Percentiles rank a stretch among this genome's conserved stretches.
Conservation (phyloP, 495 filamentous ascomycete genomes). For the Penicillium lagena region DNA sequence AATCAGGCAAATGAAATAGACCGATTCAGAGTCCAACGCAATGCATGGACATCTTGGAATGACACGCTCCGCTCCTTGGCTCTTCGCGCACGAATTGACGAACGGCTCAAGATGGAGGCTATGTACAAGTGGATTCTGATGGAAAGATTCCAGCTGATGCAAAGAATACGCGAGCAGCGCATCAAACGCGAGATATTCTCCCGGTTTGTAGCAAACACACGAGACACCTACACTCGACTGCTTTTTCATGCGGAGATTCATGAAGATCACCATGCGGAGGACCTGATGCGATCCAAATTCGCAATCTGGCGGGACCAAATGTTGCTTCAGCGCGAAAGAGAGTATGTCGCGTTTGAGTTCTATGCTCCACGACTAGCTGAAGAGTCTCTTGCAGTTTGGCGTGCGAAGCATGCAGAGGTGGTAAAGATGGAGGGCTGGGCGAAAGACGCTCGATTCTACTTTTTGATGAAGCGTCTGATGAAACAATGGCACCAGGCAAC, state of each 20-base stretch:
- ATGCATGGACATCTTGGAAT: conserved; percentile 61
- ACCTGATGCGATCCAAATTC: conserved; percentile 31
- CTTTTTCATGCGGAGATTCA: conserved; percentile 30
- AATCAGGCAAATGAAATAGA: conserved; percentile 52
- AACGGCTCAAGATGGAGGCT: conserved; percentile 49
- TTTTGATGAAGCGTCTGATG: conserved; percentile 44
- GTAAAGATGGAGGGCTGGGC: conserved; percentile 48
- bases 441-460: conserved; percentile 52
- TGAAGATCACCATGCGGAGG: conserved; percentile 25
- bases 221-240: conserved; percentile 30
- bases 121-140: conserved; percentile 61
- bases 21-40: conserved; percentile 45
- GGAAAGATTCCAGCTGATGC: conserved; percentile 46
- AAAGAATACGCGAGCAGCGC: conserved; percentile 44
- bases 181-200: conserved; percentile 40
- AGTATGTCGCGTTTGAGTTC: conserved; percentile 47
- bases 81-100: conserved; percentile 48
- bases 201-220: conserved; percentile 34
- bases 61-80: conserved; percentile 53
- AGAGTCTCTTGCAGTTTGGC: conserved; percentile 44
- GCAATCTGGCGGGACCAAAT: conserved; percentile 38
- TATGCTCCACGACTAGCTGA: conserved; percentile 44
- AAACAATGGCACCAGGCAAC: conserved; percentile 51
- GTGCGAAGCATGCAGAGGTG: conserved; percentile 35
- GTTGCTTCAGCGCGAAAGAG: conserved; percentile 34